Base-by-base conservation (phyloP, 2,329 filamentous ascomycete species). In the Dryadomyces sulphureus region DNA sequence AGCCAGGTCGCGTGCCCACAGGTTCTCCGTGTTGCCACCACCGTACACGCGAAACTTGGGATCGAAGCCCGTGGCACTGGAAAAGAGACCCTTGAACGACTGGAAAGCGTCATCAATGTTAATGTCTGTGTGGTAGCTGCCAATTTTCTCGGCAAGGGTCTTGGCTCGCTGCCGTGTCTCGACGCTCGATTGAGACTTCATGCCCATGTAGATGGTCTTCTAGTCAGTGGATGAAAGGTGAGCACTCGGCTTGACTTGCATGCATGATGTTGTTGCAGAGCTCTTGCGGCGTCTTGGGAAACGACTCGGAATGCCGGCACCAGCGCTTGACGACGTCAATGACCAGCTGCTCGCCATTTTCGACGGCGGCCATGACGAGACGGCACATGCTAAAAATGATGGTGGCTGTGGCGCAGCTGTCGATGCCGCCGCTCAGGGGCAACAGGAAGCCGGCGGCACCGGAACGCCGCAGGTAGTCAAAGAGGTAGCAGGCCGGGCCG, bases 201-300 rank as follows among this genome's bases (percentile, higher is more conserved):
- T 88, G 11, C 82, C 84, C 77, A 86, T 81, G 60, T 78, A 85
- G 41, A 70, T 67, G 2, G 79, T 85, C 52, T 73, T 48, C 60
- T 9, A 21, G 27, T 36, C 5, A 45, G 38, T 22, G 12, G 2
- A 4, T 38, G 12, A 16, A 2, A 27, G 4, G 9, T 1, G 17
- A 30, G 35, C 27, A 24, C 7, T 6, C 27, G 5, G 19, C 17
- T 9, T 14, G 4, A 49, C 43, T 9, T 35, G 43, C 42, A 38
- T 54, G 51, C 51, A 54, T 45, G 19, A 65, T 52, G 42, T 60
- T 55, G 69, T 77, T 60, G 56, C 61, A 63, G 32, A 84, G 66
- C 46, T 81, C 75, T 54, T 83, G 66, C 0, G 77, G 67, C 0
- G 70, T 75, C 19, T 62, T 65, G 1, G 77, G 76, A 1, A 75